Evolutionary conservation across 2,329 filamentous ascomycete genomes (phyloP).

Genomic region (Clarireedia homoeocarpa): DNA sequence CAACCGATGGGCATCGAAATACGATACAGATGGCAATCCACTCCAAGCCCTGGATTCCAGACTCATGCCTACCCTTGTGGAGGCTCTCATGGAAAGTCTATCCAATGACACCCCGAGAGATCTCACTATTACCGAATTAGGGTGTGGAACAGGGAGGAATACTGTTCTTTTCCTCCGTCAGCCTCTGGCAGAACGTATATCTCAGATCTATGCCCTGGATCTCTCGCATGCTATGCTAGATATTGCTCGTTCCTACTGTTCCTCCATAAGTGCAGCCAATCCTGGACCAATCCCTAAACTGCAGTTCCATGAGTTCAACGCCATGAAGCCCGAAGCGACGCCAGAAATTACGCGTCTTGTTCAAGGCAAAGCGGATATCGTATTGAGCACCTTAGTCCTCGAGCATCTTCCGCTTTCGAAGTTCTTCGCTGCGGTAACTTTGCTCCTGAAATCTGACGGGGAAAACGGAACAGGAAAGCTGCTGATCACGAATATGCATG

Average conservation of each 20-base stretch:
- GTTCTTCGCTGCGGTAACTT: conserved; percentile 35
- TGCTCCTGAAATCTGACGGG: conserved; percentile 29
- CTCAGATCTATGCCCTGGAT: conserved; percentile 37
- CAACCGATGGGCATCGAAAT: conserved; percentile 43
- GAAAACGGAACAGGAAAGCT: conserved; percentile 38
- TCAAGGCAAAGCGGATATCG: conserved; percentile 29
- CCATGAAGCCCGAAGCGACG: conserved; percentile 17
- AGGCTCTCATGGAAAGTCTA: conserved; percentile 35
- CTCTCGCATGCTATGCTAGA: conserved; percentile 50
- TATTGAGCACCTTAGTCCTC: conserved; percentile 55
- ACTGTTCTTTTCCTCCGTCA: conserved; percentile 42
- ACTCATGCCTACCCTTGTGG: conserved; percentile 44
- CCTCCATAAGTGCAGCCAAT: not conserved
- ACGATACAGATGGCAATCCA: conserved; percentile 60
- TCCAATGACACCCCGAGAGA: conserved; percentile 25
- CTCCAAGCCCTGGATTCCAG: conserved; percentile 55
- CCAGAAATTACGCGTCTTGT: conserved; percentile 11
- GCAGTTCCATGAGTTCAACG: conserved; percentile 21
- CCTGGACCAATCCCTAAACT: not conserved
- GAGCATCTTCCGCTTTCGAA: conserved; percentile 49
- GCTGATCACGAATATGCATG: conserved; percentile 62
- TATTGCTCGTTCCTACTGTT: conserved; percentile 34
- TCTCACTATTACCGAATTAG: conserved; percentile 43
- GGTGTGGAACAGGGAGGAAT: conserved; percentile 58
- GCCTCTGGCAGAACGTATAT: conserved; percentile 2